phyloP scores from a whole-genome alignment of 495 filamentous ascomycete genomes.

The Aspergillus heteromorphus region DNA sequence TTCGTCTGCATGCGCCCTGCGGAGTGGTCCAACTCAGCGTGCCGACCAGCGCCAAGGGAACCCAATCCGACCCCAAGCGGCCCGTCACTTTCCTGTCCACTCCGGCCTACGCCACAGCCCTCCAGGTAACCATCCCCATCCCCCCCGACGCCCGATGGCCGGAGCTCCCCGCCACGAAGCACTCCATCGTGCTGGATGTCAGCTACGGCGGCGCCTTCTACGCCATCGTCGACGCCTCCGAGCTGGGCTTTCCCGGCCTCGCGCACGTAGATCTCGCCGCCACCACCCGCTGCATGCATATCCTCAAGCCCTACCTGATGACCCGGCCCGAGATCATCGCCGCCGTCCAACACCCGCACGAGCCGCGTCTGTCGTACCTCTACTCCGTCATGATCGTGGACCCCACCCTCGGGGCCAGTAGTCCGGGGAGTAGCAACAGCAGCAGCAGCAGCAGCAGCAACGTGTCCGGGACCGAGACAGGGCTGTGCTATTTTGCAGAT shows the following conservation, averaged over 20 bases:
- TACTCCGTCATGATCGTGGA: conserved; percentile 25
- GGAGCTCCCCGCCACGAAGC: conserved; percentile 9
- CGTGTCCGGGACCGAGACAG: conserved; percentile 15
- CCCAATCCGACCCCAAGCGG: conserved; percentile 4
- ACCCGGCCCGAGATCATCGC: conserved; percentile 9
- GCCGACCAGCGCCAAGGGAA: not conserved
- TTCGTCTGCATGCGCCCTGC: conserved; percentile 9
- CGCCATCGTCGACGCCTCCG: conserved; percentile 13
- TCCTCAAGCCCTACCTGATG: conserved; percentile 16
- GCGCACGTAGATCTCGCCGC: conserved; percentile 13
- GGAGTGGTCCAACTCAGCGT: conserved; percentile 7
- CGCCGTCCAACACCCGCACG: conserved; percentile 16
- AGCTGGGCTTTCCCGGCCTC: conserved; percentile 19
- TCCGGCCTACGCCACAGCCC: conserved; percentile 19
- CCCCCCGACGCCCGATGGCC: conserved; percentile 19
- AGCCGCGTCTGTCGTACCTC: conserved; percentile 17
- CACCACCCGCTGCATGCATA: conserved; percentile 8
- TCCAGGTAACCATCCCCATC: conserved; percentile 12
- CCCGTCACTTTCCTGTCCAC: conserved; percentile 21
- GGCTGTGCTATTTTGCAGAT: conserved; percentile 21
- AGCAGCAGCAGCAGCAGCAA: too few species aligned
- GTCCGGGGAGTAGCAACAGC: too few species aligned
- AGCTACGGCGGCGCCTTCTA: conserved; percentile 28
- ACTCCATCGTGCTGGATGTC: conserved; percentile 14
- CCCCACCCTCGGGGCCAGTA: conserved; percentile 2